Conservation (phyloP, 2,329 filamentous ascomycete genomes). For the Parafenestella ontariensis region DNA sequence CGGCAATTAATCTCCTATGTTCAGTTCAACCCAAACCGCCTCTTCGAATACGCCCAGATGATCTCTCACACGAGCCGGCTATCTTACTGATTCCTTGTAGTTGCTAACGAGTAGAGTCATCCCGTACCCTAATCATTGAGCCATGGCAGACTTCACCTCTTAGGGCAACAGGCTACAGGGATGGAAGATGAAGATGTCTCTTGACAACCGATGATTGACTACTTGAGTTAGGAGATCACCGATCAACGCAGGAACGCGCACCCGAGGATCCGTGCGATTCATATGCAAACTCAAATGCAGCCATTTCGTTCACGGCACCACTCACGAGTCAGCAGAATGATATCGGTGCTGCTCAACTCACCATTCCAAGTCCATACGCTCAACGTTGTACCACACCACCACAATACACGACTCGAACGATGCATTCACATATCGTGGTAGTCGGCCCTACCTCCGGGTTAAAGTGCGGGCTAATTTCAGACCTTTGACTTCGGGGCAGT, state of each 20-base stretch:
- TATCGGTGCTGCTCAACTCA: constrained; percentile 4
- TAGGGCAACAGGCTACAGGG: no score
- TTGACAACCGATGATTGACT: not conserved
- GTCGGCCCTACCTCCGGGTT: not conserved
- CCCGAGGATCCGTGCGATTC: constrained; percentile 1
- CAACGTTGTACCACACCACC: not conserved
- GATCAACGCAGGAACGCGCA: not conserved
- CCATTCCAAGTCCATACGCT: not conserved
- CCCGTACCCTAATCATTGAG: no score
- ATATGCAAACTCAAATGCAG: constrained; percentile 1
- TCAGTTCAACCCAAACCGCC: not conserved
- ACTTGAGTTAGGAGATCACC: not conserved
- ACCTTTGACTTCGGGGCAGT: not conserved
- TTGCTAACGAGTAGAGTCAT: not conserved
- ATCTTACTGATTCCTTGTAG: not conserved
- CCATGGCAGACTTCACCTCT: no score
- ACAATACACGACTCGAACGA: not conserved
- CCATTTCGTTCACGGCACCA: not conserved
- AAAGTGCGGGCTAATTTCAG: constrained; percentile 1
- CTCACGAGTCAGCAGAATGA: not conserved
- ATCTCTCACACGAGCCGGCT: not conserved
- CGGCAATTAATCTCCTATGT: constrained; percentile 24
- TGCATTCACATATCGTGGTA: not conserved
- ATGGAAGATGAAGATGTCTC: no score
- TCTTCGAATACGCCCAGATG: not conserved